Evolutionary conservation across 2,329 filamentous ascomycete genomes (phyloP).

Genomic region (Periconia digitata): DNA sequence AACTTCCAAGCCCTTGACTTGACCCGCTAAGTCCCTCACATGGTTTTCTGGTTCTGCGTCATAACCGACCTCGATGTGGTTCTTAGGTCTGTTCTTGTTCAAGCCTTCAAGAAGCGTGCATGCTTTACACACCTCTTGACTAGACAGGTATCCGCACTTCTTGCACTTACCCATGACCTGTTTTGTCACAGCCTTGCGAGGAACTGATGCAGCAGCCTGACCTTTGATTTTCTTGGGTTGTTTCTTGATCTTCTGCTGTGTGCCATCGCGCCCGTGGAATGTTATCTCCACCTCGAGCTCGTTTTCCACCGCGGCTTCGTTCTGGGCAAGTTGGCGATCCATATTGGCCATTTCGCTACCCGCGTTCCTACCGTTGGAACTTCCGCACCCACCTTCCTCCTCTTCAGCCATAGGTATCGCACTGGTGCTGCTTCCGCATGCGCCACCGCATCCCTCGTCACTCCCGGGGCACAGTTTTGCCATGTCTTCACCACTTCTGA

Average conservation of each 20-base stretch:
- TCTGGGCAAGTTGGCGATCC: constrained; percentile 70
- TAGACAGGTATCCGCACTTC: constrained; percentile 92
- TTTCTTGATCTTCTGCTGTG: constrained; percentile 42
- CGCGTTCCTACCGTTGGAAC: constrained; percentile 63
- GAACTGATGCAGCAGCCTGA: constrained; percentile 8
- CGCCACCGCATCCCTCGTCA: constrained; percentile 38
- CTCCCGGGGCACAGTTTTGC: constrained; percentile 73
- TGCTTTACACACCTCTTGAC: constrained; percentile 90
- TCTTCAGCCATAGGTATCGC: constrained; percentile 52
- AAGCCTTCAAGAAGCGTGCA: constrained; percentile 86
- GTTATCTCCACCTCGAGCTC: constrained; percentile 70
- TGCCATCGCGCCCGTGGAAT: constrained; percentile 11
- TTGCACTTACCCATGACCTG: constrained; percentile 82
- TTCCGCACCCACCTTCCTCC: constrained; percentile 73
- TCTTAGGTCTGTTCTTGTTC: constrained; percentile 68
- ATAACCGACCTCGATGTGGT: constrained; percentile 33
- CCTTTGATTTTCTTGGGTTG: constrained; percentile 24
- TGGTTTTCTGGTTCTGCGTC: constrained; percentile 5
- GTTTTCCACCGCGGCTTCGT: constrained; percentile 59
- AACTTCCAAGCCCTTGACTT: constrained; percentile 24
- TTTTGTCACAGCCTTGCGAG: constrained; percentile 43
- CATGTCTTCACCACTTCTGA: constrained; percentile 95
- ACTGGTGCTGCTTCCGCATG: constrained; percentile 22
- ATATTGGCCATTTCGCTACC: constrained; percentile 81
- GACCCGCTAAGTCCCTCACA: not conserved